phyloP scores from a whole-genome alignment of 441 rosid genomes.

The Croton laevigatus region DNA sequence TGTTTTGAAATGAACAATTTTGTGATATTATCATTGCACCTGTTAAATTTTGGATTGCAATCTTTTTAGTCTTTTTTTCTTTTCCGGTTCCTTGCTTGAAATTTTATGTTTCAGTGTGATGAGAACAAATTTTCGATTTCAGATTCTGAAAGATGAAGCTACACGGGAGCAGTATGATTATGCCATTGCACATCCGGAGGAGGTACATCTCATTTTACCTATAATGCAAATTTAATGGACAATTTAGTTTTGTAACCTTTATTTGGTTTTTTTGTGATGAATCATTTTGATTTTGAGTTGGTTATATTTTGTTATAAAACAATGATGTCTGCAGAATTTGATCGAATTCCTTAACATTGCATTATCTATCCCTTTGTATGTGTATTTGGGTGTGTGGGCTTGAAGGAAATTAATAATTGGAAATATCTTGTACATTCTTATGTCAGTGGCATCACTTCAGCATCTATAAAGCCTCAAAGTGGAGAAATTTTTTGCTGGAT shows the following conservation, averaged over 20 bases:
- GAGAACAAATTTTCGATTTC: slow-evolving; percentile 20
- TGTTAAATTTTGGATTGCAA: neutral
- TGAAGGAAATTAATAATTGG: slow-evolving; percentile 1
- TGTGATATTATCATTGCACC: too few relatives aligned
- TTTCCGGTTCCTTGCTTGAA: neutral
- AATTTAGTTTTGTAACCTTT: neutral
- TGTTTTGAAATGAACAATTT: neutral
- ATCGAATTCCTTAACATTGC: too few relatives aligned
- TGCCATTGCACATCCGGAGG: slow-evolving; percentile 93
- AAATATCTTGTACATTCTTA: neutral
- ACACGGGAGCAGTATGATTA: slow-evolving; percentile 89
- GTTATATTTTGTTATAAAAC: neutral
- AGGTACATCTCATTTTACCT: slow-evolving; percentile 42
- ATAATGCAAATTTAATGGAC: neutral
- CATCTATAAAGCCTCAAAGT: neutral
- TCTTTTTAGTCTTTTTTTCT: neutral
- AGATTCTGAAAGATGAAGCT: slow-evolving; percentile 94
- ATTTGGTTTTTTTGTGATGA: neutral
- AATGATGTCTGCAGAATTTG: neutral
- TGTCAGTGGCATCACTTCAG: neutral
- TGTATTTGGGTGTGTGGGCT: neutral
- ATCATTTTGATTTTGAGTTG: neutral
- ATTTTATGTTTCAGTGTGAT: neutral
- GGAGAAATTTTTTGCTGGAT: neutral
- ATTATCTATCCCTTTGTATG: neutral